phyloP scores from a whole-genome alignment of 768 basidiomycete species.

The Mrakia blollopis region DNA sequence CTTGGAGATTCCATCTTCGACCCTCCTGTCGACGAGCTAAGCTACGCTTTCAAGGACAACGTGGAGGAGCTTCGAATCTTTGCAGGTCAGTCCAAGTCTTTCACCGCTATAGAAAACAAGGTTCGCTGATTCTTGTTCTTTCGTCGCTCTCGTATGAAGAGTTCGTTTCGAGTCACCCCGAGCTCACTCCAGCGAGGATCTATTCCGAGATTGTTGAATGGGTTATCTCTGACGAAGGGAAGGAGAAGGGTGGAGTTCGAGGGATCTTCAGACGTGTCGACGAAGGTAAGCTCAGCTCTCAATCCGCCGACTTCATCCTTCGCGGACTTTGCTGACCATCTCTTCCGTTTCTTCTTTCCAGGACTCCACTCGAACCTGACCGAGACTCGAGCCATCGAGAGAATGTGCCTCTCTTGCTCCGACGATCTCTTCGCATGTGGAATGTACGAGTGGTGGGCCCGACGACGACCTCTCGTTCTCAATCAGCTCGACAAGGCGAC shows the following conservation, averaged over 20 bases:
- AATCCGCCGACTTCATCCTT: background rate
- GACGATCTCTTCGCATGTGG: constrained; percentile 28
- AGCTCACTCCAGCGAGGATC: constrained; percentile 5
- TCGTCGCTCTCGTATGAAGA: background rate
- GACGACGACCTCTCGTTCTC: constrained; percentile 14
- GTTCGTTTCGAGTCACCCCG: constrained; percentile 12
- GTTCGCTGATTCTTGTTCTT: background rate
- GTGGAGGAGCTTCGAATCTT: constrained; percentile 26
- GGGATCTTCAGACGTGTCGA: constrained; percentile 29
- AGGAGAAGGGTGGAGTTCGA: constrained; percentile 21
- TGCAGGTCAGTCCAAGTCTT: background rate
- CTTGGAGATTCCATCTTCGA: constrained; percentile 18
- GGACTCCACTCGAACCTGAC: constrained; percentile 26
- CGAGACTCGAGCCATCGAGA: background rate
- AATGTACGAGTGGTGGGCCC: constrained; percentile 30
- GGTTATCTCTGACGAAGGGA: constrained; percentile 19
- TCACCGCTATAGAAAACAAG: background rate
- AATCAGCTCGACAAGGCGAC: constrained; percentile 21
- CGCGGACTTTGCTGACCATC: background rate
- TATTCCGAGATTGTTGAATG: constrained; percentile 27
- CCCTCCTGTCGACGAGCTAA: constrained; percentile 24
- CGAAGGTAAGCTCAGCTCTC: background rate
- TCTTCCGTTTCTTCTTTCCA: background rate
- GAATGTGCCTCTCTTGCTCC: constrained; percentile 18
- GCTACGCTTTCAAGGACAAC: constrained; percentile 29